Evolutionary conservation across 495 filamentous ascomycete species (phyloP).

Genomic region (Penicillium longicatenatum): DNA sequence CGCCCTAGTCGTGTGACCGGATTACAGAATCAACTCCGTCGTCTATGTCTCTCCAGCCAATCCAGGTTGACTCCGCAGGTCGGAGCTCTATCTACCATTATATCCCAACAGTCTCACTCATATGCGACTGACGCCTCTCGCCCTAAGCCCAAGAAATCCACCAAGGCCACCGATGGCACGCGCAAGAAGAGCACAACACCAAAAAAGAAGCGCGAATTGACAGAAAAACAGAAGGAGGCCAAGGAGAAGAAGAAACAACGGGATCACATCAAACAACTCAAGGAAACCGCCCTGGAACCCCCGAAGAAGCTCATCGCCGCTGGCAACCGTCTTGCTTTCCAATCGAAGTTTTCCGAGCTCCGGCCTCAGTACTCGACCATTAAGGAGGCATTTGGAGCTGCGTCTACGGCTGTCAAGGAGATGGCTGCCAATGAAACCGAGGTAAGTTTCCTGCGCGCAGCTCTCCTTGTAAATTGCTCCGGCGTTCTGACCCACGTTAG

Average conservation of each 20-base stretch:
- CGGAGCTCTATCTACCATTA: slow-evolving; percentile 13
- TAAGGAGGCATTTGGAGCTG: slow-evolving; percentile 21
- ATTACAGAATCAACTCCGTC: slow-evolving; percentile 32
- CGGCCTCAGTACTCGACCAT: background rate
- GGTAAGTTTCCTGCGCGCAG: slow-evolving; percentile 27
- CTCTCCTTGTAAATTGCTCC: background rate
- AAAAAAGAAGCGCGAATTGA: slow-evolving; percentile 28
- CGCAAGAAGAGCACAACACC: slow-evolving; percentile 3
- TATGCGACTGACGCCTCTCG: slow-evolving; percentile 30
- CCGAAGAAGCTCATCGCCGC: slow-evolving; percentile 28
- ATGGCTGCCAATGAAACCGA: slow-evolving; percentile 31
- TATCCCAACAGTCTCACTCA: slow-evolving; percentile 22
- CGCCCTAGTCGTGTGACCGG: slow-evolving; percentile 30
- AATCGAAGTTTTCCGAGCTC: slow-evolving; percentile 19
- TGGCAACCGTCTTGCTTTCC: slow-evolving; percentile 28
- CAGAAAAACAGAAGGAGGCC: slow-evolving; percentile 31
- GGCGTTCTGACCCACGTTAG: slow-evolving; percentile 29
- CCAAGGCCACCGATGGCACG: slow-evolving; percentile 8
- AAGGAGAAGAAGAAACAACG: slow-evolving; percentile 21
- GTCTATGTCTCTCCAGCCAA: slow-evolving; percentile 25
- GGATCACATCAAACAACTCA: slow-evolving; percentile 32
- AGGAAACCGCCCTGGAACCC: slow-evolving; percentile 32
- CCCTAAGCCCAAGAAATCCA: slow-evolving; percentile 21
- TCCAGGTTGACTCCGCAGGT: slow-evolving; percentile 13
- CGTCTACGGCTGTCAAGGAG: slow-evolving; percentile 20